A percentile compares a stretch with the other conserved stretches of the same genome.
phyloP scores from a whole-genome alignment of 2,329 filamentous ascomycete species.

The Cladorrhinum sp. region DNA sequence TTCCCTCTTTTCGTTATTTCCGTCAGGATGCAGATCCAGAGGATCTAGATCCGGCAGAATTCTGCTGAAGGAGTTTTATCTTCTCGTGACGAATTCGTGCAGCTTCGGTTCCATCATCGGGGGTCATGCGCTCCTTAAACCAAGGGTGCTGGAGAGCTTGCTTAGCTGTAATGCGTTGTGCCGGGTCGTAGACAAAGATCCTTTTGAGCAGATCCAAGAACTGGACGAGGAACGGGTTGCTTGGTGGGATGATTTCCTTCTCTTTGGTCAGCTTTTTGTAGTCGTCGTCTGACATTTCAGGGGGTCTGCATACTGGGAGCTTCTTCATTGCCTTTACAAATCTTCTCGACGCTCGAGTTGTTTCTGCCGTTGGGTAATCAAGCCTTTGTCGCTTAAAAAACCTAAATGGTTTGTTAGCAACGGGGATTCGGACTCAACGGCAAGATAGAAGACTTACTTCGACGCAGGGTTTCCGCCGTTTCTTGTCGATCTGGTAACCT shows the following conservation, averaged over 20 bases:
- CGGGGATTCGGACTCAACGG: neutral
- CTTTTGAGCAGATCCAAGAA: slow-evolving; percentile 63
- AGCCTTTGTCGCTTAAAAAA: slow-evolving; percentile 65
- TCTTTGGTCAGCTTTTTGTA: slow-evolving; percentile 21
- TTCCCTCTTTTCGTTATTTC: too few species aligned
- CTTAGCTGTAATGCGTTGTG: slow-evolving; percentile 63
- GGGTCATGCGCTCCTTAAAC: slow-evolving; percentile 62
- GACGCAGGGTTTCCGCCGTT: slow-evolving; percentile 59
- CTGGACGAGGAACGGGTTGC: slow-evolving; percentile 56
- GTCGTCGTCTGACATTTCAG: neutral
- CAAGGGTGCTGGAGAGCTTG: slow-evolving; percentile 64
- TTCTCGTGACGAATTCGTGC: slow-evolving; percentile 58
- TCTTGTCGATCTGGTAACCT: slow-evolving; percentile 56
- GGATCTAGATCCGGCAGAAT: slow-evolving; percentile 19
- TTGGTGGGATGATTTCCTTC: slow-evolving; percentile 64
- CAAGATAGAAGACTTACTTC: slow-evolving; percentile 46
- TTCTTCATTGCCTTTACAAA: slow-evolving; percentile 73
- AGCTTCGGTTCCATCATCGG: slow-evolving; percentile 66
- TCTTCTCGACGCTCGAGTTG: slow-evolving; percentile 60
- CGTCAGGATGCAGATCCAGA: slow-evolving; percentile 11
- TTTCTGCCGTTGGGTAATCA: slow-evolving; percentile 63
- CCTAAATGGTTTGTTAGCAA: slow-evolving; percentile 36
- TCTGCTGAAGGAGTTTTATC: slow-evolving; percentile 41
- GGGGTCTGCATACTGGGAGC: slow-evolving; percentile 49
- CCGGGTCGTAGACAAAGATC: slow-evolving; percentile 67